A percentile compares a stretch with the other conserved stretches of the same genome.
phyloP scores from a whole-genome alignment of 2,329 filamentous ascomycete species.

The Aspergillus felis region DNA sequence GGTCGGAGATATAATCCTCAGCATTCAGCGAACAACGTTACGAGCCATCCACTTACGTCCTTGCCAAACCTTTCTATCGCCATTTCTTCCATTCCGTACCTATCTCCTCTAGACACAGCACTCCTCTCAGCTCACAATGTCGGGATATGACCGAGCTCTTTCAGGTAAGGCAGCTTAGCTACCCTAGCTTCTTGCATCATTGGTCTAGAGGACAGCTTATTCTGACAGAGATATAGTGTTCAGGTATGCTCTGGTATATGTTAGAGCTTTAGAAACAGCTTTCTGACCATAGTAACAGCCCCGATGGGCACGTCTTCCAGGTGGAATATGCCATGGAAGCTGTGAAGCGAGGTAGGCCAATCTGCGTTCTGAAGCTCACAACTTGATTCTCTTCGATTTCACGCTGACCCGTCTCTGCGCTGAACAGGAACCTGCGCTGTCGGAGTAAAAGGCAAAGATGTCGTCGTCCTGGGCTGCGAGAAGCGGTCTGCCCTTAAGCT shows the following conservation, averaged over 20 bases:
- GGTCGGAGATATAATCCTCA: slow-evolving; percentile 9
- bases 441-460: slow-evolving; percentile 89
- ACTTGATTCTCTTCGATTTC: slow-evolving; percentile 19
- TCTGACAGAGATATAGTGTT: slow-evolving; percentile 66
- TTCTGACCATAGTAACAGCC: slow-evolving; percentile 61
- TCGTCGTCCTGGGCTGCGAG: slow-evolving; percentile 96
- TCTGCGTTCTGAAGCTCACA: slow-evolving; percentile 10
- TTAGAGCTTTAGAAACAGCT: slow-evolving; percentile 12
- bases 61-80: slow-evolving; percentile 3
- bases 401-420: slow-evolving; percentile 7
- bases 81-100: not conserved
- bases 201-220: slow-evolving; percentile 11
- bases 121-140: slow-evolving; percentile 51
- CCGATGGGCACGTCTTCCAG: slow-evolving; percentile 99
- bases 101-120: not conserved
- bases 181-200: slow-evolving; percentile 25
- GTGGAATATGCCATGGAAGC: slow-evolving; percentile 99
- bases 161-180: slow-evolving; percentile 67
- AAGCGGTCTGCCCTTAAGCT: slow-evolving; percentile 99
- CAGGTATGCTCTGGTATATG: slow-evolving; percentile 51
- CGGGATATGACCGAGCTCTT: slow-evolving; percentile 97
- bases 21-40: slow-evolving; percentile 10
- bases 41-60: slow-evolving; percentile 10
- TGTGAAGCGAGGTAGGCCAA: slow-evolving; percentile 80
- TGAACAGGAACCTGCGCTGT: slow-evolving; percentile 86